Evolutionary conservation across 2,329 filamentous ascomycete species (phyloP).

Genomic region (Alternaria triticimaculans): DNA sequence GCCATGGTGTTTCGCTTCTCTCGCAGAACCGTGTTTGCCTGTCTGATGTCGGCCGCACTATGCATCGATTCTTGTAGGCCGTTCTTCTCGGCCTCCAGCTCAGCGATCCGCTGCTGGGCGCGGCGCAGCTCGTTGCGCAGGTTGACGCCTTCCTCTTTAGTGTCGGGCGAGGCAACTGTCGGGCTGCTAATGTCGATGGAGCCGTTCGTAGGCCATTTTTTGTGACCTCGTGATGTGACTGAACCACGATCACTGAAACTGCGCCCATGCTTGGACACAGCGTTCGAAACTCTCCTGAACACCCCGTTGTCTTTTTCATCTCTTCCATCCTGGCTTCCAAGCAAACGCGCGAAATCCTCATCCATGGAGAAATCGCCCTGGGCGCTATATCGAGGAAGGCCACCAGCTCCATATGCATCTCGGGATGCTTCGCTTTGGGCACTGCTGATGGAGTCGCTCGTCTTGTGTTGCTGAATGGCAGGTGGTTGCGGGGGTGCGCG

Average conservation of each 20-base stretch:
- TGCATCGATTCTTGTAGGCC: constrained; percentile 61
- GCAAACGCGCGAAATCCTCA: constrained; percentile 90
- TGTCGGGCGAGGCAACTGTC: constrained; percentile 64
- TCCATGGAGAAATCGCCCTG: constrained; percentile 93
- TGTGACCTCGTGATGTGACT: constrained; percentile 43
- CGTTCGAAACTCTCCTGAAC: constrained; percentile 87
- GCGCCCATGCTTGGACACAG: constrained; percentile 83
- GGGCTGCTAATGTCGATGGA: constrained; percentile 71
- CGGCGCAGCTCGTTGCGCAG: constrained; percentile 76
- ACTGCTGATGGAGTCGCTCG: constrained; percentile 55
- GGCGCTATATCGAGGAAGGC: constrained; percentile 64
- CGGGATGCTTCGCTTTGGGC: constrained; percentile 50
- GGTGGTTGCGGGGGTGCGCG: constrained; percentile 54
- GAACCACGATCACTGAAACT: constrained; percentile 74
- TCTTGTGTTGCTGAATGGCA: constrained; percentile 47
- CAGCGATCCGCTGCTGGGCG: constrained; percentile 83
- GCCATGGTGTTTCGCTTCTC: constrained; percentile 97
- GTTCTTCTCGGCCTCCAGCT: constrained; percentile 81
- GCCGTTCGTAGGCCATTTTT: constrained; percentile 52
- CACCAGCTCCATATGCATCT: constrained; percentile 29
- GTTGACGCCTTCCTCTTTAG: constrained; percentile 54
- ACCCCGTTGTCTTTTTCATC: constrained; percentile 57
- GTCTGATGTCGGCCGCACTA: constrained; percentile 68
- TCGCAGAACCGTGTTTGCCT: constrained; percentile 83
- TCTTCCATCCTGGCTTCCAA: constrained; percentile 72